Percentiles rank a stretch among this genome's conserved stretches.
Conservation (phyloP, 1,284 basidiomycete genomes). For the Leccinum fuscescens region DNA sequence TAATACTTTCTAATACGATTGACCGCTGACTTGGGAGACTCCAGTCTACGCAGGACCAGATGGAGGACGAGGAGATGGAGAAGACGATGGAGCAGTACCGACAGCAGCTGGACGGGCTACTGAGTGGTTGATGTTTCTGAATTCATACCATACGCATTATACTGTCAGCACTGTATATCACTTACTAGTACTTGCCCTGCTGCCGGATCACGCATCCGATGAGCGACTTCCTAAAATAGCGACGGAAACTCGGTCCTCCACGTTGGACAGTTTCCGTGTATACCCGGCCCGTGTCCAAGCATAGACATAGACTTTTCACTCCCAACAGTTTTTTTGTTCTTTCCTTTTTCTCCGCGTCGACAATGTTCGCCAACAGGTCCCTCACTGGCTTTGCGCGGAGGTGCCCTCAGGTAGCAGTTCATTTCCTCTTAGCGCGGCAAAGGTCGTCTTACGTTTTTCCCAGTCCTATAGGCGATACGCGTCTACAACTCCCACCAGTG, state of each 20-base stretch:
- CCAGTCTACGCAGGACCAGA: conserved; percentile 53
- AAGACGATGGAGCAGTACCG: conserved; percentile 85
- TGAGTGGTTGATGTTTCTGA: conserved; percentile 56
- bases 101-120: conserved; percentile 79
- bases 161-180: too few species aligned
- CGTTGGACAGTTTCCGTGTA: conserved; percentile 25
- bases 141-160: conserved; percentile 22
- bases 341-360: conserved; percentile 2
- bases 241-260: conserved; percentile 6
- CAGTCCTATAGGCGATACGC: conserved; percentile 66
- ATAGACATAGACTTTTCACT: conserved; percentile 9
- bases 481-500: conserved; percentile 76
- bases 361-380: conserved; percentile 60
- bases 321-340: conserved; percentile 2
- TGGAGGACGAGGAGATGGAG: conserved; percentile 80
- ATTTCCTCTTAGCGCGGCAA: conserved; percentile 6
- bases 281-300: conserved; percentile 16
- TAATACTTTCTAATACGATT: conserved; percentile 1
- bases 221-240: conserved; percentile 13
- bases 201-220: neutral
- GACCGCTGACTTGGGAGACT: conserved; percentile 11
- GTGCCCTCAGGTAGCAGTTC: conserved; percentile 42
- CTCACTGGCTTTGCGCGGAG: conserved; percentile 53
- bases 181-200: too few species aligned
- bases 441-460: conserved; percentile 15